These are phyloP conservation scores for Corchorus capsularis DNA, from an alignment of 345 rosid species.

Conservation along the genomic window DNA sequence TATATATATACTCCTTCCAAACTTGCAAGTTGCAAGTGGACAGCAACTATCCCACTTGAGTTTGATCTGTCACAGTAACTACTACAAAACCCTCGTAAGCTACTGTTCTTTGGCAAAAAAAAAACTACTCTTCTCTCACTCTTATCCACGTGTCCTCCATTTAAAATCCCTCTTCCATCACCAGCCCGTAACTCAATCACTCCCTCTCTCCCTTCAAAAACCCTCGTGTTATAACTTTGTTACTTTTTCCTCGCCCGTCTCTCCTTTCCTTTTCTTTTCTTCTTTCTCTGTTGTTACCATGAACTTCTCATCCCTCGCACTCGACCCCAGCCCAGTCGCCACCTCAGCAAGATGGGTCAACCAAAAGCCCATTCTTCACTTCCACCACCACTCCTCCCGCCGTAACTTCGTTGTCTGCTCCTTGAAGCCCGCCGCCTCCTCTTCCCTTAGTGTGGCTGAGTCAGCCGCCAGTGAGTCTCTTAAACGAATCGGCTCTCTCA, in stretches of 20 bases:
- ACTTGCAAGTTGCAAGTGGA: too few species aligned
- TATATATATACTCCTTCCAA: too few species aligned
- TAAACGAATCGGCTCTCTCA: conserved; percentile 62
- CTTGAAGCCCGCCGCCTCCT: conserved; percentile 35
- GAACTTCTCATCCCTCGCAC: conserved; percentile 40
- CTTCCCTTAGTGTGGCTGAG: conserved; percentile 50
- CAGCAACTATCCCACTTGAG: too few species aligned
- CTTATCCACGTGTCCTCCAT: neutral
- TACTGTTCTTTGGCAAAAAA: too few species aligned
- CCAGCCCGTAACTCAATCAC: neutral
- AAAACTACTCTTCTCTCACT: too few species aligned
- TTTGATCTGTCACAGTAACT: too few species aligned
- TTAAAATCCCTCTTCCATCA: neutral
- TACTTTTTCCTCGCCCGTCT: neutral
- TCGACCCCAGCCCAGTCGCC: conserved; percentile 28
- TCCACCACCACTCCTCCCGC: conserved; percentile 36
- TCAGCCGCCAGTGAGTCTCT: conserved; percentile 41
- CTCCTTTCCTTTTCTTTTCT: neutral
- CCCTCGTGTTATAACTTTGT: neutral
- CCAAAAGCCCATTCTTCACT: neutral
- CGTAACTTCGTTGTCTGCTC: conserved; percentile 41
- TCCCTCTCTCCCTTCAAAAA: neutral
- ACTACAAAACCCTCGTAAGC: too few species aligned
- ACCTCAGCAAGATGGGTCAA: conserved; percentile 27
- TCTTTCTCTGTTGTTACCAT: neutral